Conservation (phyloP, 257 asterid species). For the Hygrophila difformis region DNA sequence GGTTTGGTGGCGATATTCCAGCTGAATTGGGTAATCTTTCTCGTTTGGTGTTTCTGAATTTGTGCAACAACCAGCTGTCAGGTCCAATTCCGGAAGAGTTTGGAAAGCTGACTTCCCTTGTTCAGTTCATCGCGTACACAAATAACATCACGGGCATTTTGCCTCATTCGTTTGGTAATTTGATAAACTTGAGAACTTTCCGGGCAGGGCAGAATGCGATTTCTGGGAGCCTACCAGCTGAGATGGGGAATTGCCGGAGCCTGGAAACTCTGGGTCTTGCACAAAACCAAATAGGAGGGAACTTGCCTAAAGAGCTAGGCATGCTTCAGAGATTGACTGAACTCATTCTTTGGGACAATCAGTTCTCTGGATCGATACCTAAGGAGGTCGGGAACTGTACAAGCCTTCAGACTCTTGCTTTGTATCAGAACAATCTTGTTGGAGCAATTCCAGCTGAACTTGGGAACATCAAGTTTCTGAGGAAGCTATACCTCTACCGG, state of each 20-base stretch:
- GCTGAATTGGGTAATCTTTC: slow-evolving; percentile 49
- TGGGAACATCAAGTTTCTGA: slow-evolving; percentile 38
- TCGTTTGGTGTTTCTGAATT: slow-evolving; percentile 27
- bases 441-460: slow-evolving; percentile 75
- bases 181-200: slow-evolving; percentile 41
- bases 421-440: slow-evolving; percentile 61
- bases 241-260: slow-evolving; percentile 50
- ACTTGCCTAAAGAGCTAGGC: slow-evolving; percentile 72
- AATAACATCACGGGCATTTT: slow-evolving; percentile 67
- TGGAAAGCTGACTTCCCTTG: slow-evolving; percentile 62
- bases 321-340: slow-evolving; percentile 47
- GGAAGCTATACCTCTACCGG: slow-evolving; percentile 51
- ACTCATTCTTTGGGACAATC: slow-evolving; percentile 67
- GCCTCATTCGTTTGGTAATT: slow-evolving; percentile 58
- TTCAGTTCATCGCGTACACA: slow-evolving; percentile 71
- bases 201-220: slow-evolving; percentile 80
- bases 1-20: slow-evolving; percentile 57
- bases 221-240: slow-evolving; percentile 68
- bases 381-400: slow-evolving; percentile 70
- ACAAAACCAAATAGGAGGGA: slow-evolving; percentile 59
- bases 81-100: slow-evolving; percentile 64
- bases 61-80: slow-evolving; percentile 65
- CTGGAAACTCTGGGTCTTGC: slow-evolving; percentile 69
- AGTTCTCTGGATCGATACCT: slow-evolving; percentile 62
- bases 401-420: slow-evolving; percentile 49